phyloP scores from a whole-genome alignment of 176 grass and related monocot genomes.

The Oryza longistaminata region DNA sequence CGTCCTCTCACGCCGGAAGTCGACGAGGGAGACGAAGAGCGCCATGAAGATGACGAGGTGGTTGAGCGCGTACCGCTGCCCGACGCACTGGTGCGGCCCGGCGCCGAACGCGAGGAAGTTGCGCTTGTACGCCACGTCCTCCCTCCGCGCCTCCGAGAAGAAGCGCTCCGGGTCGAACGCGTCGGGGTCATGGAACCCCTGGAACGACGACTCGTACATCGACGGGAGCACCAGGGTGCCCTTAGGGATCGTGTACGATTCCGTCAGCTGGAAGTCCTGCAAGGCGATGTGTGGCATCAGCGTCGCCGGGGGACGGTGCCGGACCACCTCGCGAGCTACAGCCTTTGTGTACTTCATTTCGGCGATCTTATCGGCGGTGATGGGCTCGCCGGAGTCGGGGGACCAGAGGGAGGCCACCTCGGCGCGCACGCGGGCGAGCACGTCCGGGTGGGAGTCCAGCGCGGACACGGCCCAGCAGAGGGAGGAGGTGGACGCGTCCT shows the following conservation, averaged over 20 bases:
- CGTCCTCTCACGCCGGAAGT: constrained; percentile 60
- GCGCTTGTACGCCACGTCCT: constrained; percentile 77
- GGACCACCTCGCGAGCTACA: constrained; percentile 82
- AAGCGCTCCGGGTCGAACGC: constrained; percentile 84
- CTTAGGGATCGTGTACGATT: constrained; percentile 92
- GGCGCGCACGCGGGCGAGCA: constrained; percentile 65
- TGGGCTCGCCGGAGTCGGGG: constrained; percentile 59
- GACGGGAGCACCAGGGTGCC: constrained; percentile 89
- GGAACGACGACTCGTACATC: constrained; percentile 83
- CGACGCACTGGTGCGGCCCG: constrained; percentile 87
- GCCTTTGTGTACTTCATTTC: constrained; percentile 83
- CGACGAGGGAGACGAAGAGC: constrained; percentile 61
- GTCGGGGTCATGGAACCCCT: constrained; percentile 67
- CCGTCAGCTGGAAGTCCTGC: constrained; percentile 72
- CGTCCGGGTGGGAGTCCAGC: constrained; percentile 82
- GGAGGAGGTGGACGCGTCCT: constrained; percentile 92
- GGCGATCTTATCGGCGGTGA: constrained; percentile 56
- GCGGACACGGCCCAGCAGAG: constrained; percentile 76
- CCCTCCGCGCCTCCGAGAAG: constrained; percentile 59
- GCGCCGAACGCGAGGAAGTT: constrained; percentile 88
- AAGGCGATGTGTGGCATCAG: constrained; percentile 81
- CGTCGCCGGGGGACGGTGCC: constrained; percentile 69
- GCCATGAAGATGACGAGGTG: constrained; percentile 92
- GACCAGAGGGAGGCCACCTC: constrained; percentile 66
- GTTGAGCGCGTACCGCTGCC: constrained; percentile 87